Conservation (phyloP, 148 eudicot genomes). For the Tetragonia tetragonoides region DNA sequence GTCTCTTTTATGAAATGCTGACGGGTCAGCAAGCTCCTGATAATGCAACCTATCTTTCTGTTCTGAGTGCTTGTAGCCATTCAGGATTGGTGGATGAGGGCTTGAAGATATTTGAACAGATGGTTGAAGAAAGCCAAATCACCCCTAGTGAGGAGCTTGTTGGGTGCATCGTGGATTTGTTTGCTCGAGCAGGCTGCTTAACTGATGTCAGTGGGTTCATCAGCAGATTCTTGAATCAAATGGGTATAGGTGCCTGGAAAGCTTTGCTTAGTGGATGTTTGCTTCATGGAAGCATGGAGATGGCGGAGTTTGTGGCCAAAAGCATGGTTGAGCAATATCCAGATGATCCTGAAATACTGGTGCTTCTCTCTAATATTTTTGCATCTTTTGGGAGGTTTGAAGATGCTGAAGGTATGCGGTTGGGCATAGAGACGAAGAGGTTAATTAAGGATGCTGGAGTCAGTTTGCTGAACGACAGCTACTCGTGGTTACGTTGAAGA, state of each 20-base stretch:
- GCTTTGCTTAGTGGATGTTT: conserved; percentile 27
- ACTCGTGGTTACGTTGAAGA: not conserved
- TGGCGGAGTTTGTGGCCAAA: conserved; percentile 12
- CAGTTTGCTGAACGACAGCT: conserved; percentile 3
- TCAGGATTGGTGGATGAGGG: conserved; percentile 28
- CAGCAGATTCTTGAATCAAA: conserved; percentile 4
- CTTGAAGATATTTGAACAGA: conserved; percentile 21
- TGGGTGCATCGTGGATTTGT: conserved; percentile 20
- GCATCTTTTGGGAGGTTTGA: conserved; percentile 4
- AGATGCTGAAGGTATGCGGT: conserved; percentile 10
- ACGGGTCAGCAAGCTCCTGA: conserved; percentile 13
- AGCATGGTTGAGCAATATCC: conserved; percentile 7
- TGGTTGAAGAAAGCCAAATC: conserved; percentile 4
- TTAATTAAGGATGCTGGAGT: not conserved
- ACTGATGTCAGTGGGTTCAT: conserved; percentile 8
- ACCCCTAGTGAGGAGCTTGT: conserved; percentile 13
- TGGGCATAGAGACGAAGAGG: not conserved
- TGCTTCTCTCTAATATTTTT: conserved; percentile 14
- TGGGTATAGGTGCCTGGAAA: conserved; percentile 24
- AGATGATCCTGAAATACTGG: not conserved
- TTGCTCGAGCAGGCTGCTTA: conserved; percentile 27
- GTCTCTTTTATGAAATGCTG: conserved; percentile 17
- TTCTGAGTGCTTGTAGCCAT: conserved; percentile 32
- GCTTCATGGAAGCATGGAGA: conserved; percentile 17
- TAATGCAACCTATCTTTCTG: conserved; percentile 18